phyloP scores from a whole-genome alignment of 345 rosid genomes.

The Brassica cretica region DNA sequence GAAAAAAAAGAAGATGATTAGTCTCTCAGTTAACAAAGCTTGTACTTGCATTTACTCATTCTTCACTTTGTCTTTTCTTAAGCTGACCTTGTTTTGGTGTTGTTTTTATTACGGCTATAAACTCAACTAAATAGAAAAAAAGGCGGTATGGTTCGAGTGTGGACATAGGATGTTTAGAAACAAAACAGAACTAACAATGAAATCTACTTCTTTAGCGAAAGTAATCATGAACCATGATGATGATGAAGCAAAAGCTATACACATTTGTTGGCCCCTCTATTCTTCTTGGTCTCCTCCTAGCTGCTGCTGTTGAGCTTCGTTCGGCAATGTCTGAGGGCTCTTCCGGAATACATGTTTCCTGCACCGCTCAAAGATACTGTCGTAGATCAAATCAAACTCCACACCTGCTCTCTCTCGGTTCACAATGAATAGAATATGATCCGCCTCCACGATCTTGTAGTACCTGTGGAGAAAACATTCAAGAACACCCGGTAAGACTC shows the following conservation, averaged over 20 bases:
- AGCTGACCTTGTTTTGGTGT: background rate
- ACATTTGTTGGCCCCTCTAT: constrained; percentile 1
- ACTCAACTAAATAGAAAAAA: background rate
- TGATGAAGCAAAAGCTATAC: constrained; percentile 23
- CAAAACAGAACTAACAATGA: background rate
- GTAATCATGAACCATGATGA: background rate
- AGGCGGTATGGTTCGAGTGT: background rate
- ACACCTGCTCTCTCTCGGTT: constrained; percentile 93
- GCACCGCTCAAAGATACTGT: constrained; percentile 87
- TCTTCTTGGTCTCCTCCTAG: constrained; percentile 2
- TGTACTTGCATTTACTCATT: background rate
- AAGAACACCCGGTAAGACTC: background rate
- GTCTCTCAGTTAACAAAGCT: background rate
- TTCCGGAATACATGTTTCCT: constrained; percentile 78
- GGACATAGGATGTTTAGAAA: background rate
- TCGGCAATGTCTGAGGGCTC: constrained; percentile 57
- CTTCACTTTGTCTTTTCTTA: background rate
- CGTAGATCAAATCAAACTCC: constrained; percentile 86
- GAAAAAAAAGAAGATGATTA: background rate
- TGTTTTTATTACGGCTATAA: background rate
- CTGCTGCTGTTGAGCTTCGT: constrained; percentile 41
- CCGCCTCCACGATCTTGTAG: constrained; percentile 87
- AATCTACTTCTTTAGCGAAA: background rate
- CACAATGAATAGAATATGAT: constrained; percentile 77
- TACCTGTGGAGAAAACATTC: constrained; percentile 55